Conservation (phyloP, 805 yeast genomes). For the Lachancea meyersii region DNA sequence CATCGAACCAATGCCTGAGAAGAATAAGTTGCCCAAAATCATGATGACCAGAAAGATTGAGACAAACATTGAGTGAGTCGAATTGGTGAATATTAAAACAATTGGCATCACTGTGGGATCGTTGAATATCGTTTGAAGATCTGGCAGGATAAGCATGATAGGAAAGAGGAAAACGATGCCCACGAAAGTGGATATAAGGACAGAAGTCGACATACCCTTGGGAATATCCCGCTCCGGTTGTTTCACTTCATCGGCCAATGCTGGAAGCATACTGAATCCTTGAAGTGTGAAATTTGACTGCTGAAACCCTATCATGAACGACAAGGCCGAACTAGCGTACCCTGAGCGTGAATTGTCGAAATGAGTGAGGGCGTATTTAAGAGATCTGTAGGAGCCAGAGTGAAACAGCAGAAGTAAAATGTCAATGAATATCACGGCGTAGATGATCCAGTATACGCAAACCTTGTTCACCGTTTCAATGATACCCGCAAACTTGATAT, state of each 20-base stretch:
- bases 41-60: conserved; percentile 63
- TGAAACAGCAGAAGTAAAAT: conserved; percentile 52
- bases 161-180: conserved; percentile 73
- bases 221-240: conserved; percentile 71
- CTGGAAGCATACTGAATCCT: conserved; percentile 76
- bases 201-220: conserved; percentile 61
- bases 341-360: conserved; percentile 72
- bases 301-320: conserved; percentile 72
- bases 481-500: conserved; percentile 51
- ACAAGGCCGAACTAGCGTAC: conserved; percentile 57
- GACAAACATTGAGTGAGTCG: conserved; percentile 62
- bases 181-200: conserved; percentile 55
- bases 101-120: conserved; percentile 69
- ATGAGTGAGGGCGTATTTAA: conserved; percentile 52
- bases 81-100: conserved; percentile 63
- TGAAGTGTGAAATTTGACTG: conserved; percentile 74
- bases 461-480: conserved; percentile 59
- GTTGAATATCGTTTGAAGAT: conserved; percentile 49
- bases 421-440: conserved; percentile 64
- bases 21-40: conserved; percentile 61
- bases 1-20: conserved; percentile 72
- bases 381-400: conserved; percentile 49
- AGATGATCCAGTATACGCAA: conserved; percentile 71
- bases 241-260: conserved; percentile 77
- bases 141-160: conserved; percentile 64